Conservation (phyloP, 1,284 basidiomycete species). For the Melampsora larici-populina region DNA sequence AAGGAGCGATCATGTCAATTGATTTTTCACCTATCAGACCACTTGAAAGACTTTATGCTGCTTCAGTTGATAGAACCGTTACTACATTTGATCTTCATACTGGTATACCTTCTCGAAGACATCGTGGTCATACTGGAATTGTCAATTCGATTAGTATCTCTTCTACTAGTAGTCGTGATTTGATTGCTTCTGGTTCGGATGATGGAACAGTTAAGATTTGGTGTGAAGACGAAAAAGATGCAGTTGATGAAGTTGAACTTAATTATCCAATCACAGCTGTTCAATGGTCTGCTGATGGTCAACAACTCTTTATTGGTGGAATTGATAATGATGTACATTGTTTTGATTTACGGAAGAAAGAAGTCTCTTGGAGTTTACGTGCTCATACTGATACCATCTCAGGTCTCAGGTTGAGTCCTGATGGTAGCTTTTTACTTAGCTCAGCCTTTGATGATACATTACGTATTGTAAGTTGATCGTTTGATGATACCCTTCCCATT, state of each 20-base stretch:
- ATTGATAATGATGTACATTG: constrained; percentile 53
- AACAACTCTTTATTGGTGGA: constrained; percentile 52
- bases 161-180: constrained; percentile 45
- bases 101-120: constrained; percentile 50
- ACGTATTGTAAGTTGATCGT: constrained; percentile 45
- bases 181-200: constrained; percentile 50
- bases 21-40: constrained; percentile 48
- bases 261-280: constrained; percentile 53
- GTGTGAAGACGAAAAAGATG: constrained; percentile 48
- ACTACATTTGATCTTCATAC: constrained; percentile 50
- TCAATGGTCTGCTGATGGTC: constrained; percentile 51
- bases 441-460: constrained; percentile 51
- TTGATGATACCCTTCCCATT: not conserved
- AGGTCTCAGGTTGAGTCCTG: constrained; percentile 50
- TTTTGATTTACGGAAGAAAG: constrained; percentile 35
- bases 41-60: constrained; percentile 38
- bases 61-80: constrained; percentile 52
- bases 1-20: constrained; percentile 43
- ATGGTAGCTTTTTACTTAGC: constrained; percentile 51
- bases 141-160: constrained; percentile 51
- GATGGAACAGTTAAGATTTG: constrained; percentile 52
- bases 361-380: constrained; percentile 30
- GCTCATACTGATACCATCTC: constrained; percentile 32
- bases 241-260: constrained; percentile 49
- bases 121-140: constrained; percentile 51